Percentiles rank a stretch among this genome's conserved stretches.
These are phyloP conservation scores for Fusarium torreyae DNA, from an alignment of 2,329 filamentous ascomycete genomes.

Conservation along the genomic window DNA sequence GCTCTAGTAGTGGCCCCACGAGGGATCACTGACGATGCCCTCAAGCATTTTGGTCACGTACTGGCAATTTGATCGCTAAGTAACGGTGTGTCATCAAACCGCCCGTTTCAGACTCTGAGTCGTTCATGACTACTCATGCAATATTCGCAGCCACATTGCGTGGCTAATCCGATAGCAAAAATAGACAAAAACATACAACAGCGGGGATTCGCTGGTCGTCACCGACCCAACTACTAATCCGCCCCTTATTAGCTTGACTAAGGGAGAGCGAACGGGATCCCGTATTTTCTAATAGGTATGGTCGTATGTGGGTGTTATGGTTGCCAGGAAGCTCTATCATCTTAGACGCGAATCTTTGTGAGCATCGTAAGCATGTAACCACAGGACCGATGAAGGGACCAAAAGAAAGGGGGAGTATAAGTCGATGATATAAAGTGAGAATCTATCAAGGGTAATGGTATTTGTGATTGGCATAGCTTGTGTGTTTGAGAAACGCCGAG, in stretches of 20 bases:
- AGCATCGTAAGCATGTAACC: background rate
- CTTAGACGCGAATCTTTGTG: background rate
- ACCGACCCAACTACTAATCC: conserved; percentile 26
- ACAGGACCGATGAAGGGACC: too few relatives aligned
- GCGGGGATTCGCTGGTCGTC: conserved; percentile 14
- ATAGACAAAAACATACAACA: conserved; percentile 20
- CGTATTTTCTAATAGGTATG: conserved; percentile 1
- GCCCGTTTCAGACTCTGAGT: background rate
- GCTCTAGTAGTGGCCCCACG: too few relatives aligned
- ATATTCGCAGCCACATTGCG: too few relatives aligned
- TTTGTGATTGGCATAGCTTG: too few relatives aligned
- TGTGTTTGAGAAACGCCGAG: too few relatives aligned
- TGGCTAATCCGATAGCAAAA: background rate
- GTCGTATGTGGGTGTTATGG: background rate
- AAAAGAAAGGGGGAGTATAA: background rate
- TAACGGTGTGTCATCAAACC: too few relatives aligned
- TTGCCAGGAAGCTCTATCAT: background rate
- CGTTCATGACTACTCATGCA: too few relatives aligned
- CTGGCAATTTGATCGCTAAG: too few relatives aligned
- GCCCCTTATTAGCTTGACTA: conserved; percentile 15
- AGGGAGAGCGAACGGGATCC: conserved; percentile 14
- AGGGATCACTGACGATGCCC: too few relatives aligned
- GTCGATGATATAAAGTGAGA: background rate
- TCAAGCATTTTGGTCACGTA: too few relatives aligned
- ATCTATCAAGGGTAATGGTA: background rate